Base-by-base conservation (phyloP, 805 yeast species). In the Saturnispora saitoi region DNA sequence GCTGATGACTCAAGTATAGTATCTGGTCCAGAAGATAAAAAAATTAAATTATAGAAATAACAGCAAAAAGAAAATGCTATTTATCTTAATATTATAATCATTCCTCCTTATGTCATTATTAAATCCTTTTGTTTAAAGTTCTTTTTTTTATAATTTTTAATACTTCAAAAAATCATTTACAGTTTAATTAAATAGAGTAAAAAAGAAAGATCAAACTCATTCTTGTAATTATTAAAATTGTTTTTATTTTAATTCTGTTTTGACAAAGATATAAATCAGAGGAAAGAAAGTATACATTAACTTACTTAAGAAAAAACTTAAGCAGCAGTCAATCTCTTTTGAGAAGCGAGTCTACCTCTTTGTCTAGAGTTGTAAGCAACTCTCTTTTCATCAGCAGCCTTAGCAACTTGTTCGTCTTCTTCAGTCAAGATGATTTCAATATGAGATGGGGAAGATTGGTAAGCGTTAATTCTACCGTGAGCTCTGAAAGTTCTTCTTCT, bases 401-500 rank as follows among this genome's bases (percentile, higher is more conserved):
- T 93, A 69, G 83, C 89, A 72, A 93, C 87, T 68, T 76, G 80
- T 77, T 90, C 98, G 64, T 78, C 93, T 75, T 82, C 86, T 83
- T 93, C 99, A 69, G 96, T 85, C 66, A 93, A 79, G 70, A 88
- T 83, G 70, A 93, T 80, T 82, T 93, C 99, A 73, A 93, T 91
- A 86, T 93, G 99, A 69, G 95, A 90, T 72, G 99, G 99, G 67
- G 90, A 80, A 55, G 98, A 87, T 80, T 89, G 95, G 93, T 89
- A 93, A 68, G 96, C 95, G 79, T 91, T 93, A 73, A 89, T 87
- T 85, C 99, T 93, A 86, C 99, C 99, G 85, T 91, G 98, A 68
- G 99, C 99, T 85, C 99, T 90, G 96, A 80, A 93, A 70, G 99
- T 93, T 81, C 99, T 89, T 82, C 99, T 91, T 83, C 98, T 93